Evolutionary conservation across 495 filamentous ascomycete genomes (phyloP).

Genomic region (Oleoguttula mirabilis): DNA sequence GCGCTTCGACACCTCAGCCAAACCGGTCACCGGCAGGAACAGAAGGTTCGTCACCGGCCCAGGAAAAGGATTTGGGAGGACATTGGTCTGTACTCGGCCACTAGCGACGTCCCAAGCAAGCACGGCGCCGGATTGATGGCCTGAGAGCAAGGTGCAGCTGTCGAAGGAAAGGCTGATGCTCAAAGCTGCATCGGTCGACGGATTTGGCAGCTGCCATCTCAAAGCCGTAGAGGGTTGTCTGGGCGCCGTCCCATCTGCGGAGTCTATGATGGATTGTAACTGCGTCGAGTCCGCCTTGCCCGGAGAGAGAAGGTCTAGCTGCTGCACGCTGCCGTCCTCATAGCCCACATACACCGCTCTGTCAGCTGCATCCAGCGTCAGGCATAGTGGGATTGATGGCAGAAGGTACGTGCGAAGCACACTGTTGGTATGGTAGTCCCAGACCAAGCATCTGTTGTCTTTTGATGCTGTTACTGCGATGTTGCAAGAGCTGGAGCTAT

Average conservation of each 20-base stretch:
- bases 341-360: constrained; percentile 72
- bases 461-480: constrained; percentile 66
- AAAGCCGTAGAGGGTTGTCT: constrained; percentile 29
- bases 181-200: constrained; percentile 48
- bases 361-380: constrained; percentile 71
- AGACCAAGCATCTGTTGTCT: constrained; percentile 72
- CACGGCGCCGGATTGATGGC: constrained; percentile 71
- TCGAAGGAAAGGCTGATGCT: constrained; percentile 66
- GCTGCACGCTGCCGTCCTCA: constrained; percentile 70
- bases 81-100: constrained; percentile 45
- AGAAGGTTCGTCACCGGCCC: constrained; percentile 68
- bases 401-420: constrained; percentile 70
- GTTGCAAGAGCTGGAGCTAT: constrained; percentile 55
- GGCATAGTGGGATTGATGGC: constrained; percentile 53
- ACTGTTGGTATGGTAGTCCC: constrained; percentile 73
- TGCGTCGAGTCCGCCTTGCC: constrained; percentile 4
- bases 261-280: constrained; percentile 17
- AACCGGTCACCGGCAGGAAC: constrained; percentile 52
- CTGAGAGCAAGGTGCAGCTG: constrained; percentile 65
- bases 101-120: constrained; percentile 65
- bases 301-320: constrained; percentile 57
- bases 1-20: constrained; percentile 32
- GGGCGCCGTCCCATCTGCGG: constrained; percentile 14
- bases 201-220: constrained; percentile 49
- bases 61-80: constrained; percentile 51